phyloP scores from a whole-genome alignment of 2,329 filamentous ascomycete genomes.

The Beauveria sp. region DNA sequence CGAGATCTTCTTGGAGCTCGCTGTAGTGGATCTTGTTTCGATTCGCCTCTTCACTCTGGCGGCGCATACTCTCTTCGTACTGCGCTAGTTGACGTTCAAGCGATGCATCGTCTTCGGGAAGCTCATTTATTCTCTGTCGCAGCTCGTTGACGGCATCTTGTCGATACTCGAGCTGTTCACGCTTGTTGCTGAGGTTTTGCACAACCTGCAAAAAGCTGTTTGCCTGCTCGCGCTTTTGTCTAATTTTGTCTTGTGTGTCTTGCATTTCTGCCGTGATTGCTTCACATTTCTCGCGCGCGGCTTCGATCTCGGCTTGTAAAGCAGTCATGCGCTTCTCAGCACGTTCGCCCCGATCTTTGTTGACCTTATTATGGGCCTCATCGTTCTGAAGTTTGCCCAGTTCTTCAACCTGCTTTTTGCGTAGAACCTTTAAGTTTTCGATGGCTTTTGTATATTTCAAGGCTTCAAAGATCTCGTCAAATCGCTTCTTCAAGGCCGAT shows the following conservation, averaged over 20 bases:
- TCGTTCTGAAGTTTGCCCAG: constrained; percentile 65
- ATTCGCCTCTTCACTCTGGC: constrained; percentile 57
- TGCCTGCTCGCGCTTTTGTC: constrained; percentile 63
- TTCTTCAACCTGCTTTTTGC: constrained; percentile 74
- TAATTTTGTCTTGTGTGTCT: constrained; percentile 48
- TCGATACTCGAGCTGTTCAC: constrained; percentile 63
- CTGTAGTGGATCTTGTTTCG: constrained; percentile 56
- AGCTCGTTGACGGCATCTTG: constrained; percentile 65
- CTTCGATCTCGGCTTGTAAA: constrained; percentile 60
- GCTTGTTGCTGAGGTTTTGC: constrained; percentile 67
- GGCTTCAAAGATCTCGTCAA: constrained; percentile 97
- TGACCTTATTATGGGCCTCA: constrained; percentile 69
- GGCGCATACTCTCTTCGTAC: constrained; percentile 67
- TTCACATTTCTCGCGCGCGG: constrained; percentile 49
- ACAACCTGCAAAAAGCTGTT: constrained; percentile 69
- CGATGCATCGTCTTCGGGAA: constrained; percentile 70
- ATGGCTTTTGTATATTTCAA: constrained; percentile 96
- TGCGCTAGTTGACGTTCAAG: constrained; percentile 65
- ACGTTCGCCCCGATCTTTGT: constrained; percentile 77
- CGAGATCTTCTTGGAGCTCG: constrained; percentile 49
- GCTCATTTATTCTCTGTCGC: constrained; percentile 63
- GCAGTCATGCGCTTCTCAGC: constrained; percentile 57
- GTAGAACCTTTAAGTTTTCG: constrained; percentile 81
- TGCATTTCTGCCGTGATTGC: constrained; percentile 54
- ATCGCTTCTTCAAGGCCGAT: constrained; percentile 77